Conservation (phyloP, 768 basidiomycete genomes). For the Russula ochroleuca region DNA sequence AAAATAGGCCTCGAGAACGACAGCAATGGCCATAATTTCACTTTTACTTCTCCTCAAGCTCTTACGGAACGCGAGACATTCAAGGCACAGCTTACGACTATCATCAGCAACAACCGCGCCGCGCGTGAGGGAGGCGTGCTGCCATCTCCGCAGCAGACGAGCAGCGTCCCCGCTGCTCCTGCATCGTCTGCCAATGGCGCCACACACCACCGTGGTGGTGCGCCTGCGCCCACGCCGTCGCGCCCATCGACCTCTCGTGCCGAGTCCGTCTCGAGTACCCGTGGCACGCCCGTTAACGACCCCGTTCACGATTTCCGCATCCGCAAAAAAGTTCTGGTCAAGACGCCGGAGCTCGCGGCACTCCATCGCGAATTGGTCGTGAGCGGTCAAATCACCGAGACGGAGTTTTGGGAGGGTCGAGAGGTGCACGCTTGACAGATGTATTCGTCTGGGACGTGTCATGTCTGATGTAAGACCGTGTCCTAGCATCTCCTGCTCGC, state of each 20-base stretch:
- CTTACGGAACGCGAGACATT: slow-evolving; percentile 73
- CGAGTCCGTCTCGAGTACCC: slow-evolving; percentile 51
- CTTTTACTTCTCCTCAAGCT: slow-evolving; percentile 69
- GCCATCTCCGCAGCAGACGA: slow-evolving; percentile 23
- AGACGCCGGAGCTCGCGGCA: slow-evolving; percentile 69
- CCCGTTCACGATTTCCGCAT: slow-evolving; percentile 65
- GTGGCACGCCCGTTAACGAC: slow-evolving; percentile 56
- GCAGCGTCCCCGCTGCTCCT: slow-evolving; percentile 27
- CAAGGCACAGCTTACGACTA: slow-evolving; percentile 71
- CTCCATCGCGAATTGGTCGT: slow-evolving; percentile 89
- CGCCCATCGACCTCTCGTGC: slow-evolving; percentile 55
- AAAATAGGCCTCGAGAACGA: slow-evolving; percentile 68
- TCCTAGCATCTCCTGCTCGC: slow-evolving; percentile 68
- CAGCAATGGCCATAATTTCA: slow-evolving; percentile 77
- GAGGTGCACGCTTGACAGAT: slow-evolving; percentile 54
- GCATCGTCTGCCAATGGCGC: slow-evolving; percentile 22
- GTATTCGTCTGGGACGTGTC: slow-evolving; percentile 23
- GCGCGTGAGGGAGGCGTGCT: slow-evolving; percentile 20
- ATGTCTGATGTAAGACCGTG: slow-evolving; percentile 31
- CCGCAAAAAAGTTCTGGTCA: slow-evolving; percentile 73
- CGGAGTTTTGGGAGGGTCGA: slow-evolving; percentile 96
- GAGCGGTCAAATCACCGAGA: slow-evolving; percentile 78
- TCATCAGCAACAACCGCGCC: slow-evolving; percentile 69
- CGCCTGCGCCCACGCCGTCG: slow-evolving; percentile 36
- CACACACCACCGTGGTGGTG: slow-evolving; percentile 29